Evolutionary conservation across 2,329 filamentous ascomycete genomes (phyloP).

Genomic region (Trichoderma sp.): DNA sequence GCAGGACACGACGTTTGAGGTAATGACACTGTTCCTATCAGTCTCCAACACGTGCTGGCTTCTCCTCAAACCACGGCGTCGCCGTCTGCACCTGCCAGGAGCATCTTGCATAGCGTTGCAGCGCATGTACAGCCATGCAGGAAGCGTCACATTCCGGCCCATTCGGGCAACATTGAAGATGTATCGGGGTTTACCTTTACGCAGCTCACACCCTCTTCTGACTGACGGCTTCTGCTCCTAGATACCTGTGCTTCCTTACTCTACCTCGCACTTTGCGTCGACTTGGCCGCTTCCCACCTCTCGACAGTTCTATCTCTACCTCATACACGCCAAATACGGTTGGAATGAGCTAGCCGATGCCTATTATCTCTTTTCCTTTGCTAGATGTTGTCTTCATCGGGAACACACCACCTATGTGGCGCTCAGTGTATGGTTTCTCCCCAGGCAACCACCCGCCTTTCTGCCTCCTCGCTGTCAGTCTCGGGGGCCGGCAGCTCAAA

Average conservation of each 20-base stretch:
- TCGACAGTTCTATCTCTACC: background rate
- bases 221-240: background rate
- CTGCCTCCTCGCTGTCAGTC: background rate
- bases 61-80: slow-evolving; percentile 26
- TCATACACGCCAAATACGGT: background rate
- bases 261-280: slow-evolving; percentile 7
- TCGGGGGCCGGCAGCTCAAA: slow-evolving; percentile 1
- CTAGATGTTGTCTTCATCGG: background rate
- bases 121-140: slow-evolving; percentile 4
- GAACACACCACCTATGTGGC: background rate
- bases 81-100: slow-evolving; percentile 27
- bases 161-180: slow-evolving; percentile 12
- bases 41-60: slow-evolving; percentile 20
- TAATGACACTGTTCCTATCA: slow-evolving; percentile 15
- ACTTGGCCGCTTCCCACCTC: slow-evolving; percentile 7
- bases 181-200: slow-evolving; percentile 23
- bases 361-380: background rate
- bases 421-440: slow-evolving; percentile 3
- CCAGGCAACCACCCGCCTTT: slow-evolving; percentile 10
- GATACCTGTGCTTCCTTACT: background rate
- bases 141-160: slow-evolving; percentile 19
- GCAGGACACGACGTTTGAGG: slow-evolving; percentile 8
- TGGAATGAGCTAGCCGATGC: background rate
- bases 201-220: slow-evolving; percentile 18
- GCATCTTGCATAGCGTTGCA: slow-evolving; percentile 26